Conservation (phyloP, 2,329 filamentous ascomycete species). For the Colletotrichum melonis region DNA sequence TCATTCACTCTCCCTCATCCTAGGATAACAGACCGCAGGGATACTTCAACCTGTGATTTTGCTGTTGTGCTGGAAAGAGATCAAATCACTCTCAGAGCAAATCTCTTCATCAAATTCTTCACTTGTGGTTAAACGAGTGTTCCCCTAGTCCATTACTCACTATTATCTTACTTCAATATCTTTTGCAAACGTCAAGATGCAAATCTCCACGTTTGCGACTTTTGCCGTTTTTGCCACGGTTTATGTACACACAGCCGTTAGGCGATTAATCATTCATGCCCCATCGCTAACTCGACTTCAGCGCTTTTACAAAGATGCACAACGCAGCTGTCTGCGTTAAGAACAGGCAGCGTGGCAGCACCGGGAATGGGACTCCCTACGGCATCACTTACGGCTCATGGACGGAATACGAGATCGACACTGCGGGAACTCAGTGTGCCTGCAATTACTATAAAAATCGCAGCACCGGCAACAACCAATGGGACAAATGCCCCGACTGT, state of each 20-base stretch:
- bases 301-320: slow-evolving; percentile 20
- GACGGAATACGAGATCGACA: slow-evolving; percentile 26
- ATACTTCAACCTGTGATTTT: too few species aligned
- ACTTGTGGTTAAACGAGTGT: too few species aligned
- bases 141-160: too few species aligned
- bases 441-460: slow-evolving; percentile 34
- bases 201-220: neutral
- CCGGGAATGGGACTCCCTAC: slow-evolving; percentile 27
- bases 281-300: neutral
- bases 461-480: slow-evolving; percentile 36
- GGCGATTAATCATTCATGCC: neutral
- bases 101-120: too few species aligned
- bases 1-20: too few species aligned
- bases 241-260: neutral
- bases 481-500: slow-evolving; percentile 37
- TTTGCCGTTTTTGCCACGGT: neutral
- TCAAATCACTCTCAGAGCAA: too few species aligned
- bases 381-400: slow-evolving; percentile 25
- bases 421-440: slow-evolving; percentile 34
- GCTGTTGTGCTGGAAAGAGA: too few species aligned
- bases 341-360: neutral
- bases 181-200: neutral
- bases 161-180: too few species aligned
- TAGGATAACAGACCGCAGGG: too few species aligned
- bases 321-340: slow-evolving; percentile 25